These are phyloP conservation scores for Penicillium coffeae DNA, from an alignment of 495 filamentous ascomycete genomes.

Conservation along the genomic window DNA sequence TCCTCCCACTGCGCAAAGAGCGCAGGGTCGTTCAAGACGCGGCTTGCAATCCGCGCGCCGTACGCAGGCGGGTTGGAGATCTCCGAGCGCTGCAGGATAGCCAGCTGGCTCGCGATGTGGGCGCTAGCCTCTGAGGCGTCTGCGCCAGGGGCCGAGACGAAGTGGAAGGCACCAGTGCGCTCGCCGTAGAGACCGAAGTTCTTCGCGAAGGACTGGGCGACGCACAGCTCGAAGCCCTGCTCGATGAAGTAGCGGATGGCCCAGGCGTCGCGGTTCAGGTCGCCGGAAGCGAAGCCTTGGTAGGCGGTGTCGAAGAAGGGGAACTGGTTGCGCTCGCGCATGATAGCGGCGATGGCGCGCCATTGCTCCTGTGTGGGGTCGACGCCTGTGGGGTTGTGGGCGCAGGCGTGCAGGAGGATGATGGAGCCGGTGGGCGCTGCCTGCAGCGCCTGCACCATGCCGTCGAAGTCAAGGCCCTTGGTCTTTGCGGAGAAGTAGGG, in stretches of 20 bases:
- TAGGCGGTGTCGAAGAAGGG: conserved; percentile 99
- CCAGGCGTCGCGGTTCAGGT: conserved; percentile 79
- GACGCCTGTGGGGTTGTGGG: conserved; percentile 97
- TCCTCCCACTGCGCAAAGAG: conserved; percentile 95
- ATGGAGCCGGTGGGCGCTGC: conserved; percentile 73
- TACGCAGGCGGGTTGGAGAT: conserved; percentile 96
- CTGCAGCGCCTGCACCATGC: conserved; percentile 68
- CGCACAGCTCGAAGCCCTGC: conserved; percentile 90
- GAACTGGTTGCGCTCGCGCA: conserved; percentile 76
- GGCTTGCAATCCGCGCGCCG: conserved; percentile 80
- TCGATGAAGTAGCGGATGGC: conserved; percentile 90
- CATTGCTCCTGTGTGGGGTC: conserved; percentile 94
- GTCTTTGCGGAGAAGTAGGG: conserved; percentile 89
- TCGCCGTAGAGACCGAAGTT: conserved; percentile 98
- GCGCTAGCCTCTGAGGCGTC: conserved; percentile 61
- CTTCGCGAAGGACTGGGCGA: conserved; percentile 97
- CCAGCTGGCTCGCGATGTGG: conserved; percentile 76
- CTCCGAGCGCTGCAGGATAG: conserved; percentile 92
- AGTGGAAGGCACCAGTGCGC: conserved; percentile 95
- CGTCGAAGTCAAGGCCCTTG: conserved; percentile 85
- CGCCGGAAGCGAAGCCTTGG: conserved; percentile 95
- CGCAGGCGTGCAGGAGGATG: conserved; percentile 92
- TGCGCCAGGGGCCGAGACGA: conserved; percentile 68
- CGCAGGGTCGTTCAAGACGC: conserved; percentile 73
- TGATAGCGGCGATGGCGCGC: conserved; percentile 76